Base-by-base conservation (phyloP, 148 eudicot genomes). In the Chenopodium quinoa region DNA sequence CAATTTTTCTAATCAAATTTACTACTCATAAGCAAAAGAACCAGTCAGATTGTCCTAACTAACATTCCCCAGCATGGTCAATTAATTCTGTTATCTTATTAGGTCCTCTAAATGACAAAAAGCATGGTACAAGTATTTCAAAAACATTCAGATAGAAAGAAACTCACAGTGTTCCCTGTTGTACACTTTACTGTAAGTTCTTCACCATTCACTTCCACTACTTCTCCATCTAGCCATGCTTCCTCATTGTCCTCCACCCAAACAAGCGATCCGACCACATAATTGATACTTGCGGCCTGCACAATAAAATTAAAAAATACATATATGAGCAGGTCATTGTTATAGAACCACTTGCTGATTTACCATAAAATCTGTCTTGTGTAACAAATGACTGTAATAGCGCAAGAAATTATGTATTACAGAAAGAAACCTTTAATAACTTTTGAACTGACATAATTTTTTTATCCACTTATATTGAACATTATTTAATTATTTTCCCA, bases 171-270 rank as follows among this genome's bases (percentile, higher is more conserved):
- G 50, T 87, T 87, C 50, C 84, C 92, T 40, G 75, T 77, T 63
- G 91, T 78, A 78, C 90, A 88, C 32, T 73, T 77, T 37, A 96
- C 83, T 80, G 71, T 90, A 79, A 93, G 75, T 71, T 89, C 92
- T 75, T 87, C 90, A 20, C 94, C 97, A 76, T 89, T 86, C 31
- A 92, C 88, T 89, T 90, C 90, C n/a, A 83, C 80, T 73, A 93
- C 95, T 86, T 87, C 92, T 65, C 99, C 99, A 82, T 92, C 98
- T 82, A 91, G 69, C 99, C 99, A 96, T 79, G 91, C 91, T 84
- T 86, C 92, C 60, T 91, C 95, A 25, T 88, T 89, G 88, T 96
- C 99, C 87, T 88, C 97, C 81, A 96, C 93, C 99, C 99, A 96
- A 81, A 96, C 99, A 60, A 87, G 93, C 79, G 98, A 88, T 76